A percentile compares a stretch with the other conserved stretches of the same genome.
Conservation (phyloP, 805 yeast genomes). For the Citeromyces nyonsensis region DNA sequence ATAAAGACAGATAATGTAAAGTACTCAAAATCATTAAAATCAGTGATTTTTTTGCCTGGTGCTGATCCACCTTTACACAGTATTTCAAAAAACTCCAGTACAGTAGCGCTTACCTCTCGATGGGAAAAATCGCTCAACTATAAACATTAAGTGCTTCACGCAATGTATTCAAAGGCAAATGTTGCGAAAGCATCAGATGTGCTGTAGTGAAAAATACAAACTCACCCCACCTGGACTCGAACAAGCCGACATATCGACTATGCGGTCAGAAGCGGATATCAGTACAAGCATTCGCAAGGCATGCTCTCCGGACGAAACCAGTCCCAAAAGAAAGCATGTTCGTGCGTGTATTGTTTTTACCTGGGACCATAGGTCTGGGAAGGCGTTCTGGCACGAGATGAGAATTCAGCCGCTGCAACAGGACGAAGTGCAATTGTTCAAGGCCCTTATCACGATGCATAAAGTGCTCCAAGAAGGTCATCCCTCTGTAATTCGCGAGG, state of each 20-base stretch:
- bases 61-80: too few species aligned
- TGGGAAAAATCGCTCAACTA: too few species aligned
- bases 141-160: too few species aligned
- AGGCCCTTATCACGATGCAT: constrained; percentile 73
- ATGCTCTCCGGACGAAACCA: constrained; percentile 69
- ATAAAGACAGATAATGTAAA: too few species aligned
- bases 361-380: constrained; percentile 84
- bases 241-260: background rate
- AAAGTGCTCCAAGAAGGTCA: constrained; percentile 98
- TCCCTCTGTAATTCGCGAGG: constrained; percentile 68
- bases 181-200: too few species aligned
- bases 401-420: constrained; percentile 67
- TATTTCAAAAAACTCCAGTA: too few species aligned
- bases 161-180: too few species aligned
- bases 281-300: constrained; percentile 60
- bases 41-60: too few species aligned
- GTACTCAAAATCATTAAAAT: too few species aligned
- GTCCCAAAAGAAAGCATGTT: constrained; percentile 93
- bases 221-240: too few species aligned
- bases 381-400: constrained; percentile 73
- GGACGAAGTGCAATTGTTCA: constrained; percentile 76
- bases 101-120: too few species aligned
- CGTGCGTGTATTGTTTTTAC: constrained; percentile 91
- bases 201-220: too few species aligned
- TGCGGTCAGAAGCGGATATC: constrained; percentile 19